Evolutionary conservation across 352 stramenopile genomes (phyloP), one percentile per base, ranked within the genome.

Genomic region (Pythium utonaiense): DNA sequence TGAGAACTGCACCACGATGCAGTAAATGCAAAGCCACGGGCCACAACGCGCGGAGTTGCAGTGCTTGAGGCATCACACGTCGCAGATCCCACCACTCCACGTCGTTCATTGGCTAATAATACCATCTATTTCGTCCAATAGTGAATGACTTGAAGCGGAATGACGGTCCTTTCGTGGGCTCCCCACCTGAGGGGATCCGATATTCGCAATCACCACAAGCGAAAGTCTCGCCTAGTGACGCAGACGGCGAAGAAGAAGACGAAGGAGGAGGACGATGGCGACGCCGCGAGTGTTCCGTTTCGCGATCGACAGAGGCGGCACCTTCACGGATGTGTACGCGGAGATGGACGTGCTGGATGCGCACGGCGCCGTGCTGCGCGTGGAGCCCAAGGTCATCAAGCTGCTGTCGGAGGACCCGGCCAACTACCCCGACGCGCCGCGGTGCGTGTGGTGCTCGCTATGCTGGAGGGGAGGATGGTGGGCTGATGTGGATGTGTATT

Each of bases 301-400:
- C 68, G 84, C 91, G 48, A 99, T 99, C 66, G 97, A 99, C 74
- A 93, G 96, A 59, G 93, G 97, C 58, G 90, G 95, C 27, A 99
- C 97, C 33, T 99, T 99, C 77, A 99, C 96, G 21, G 97, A 99
- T 70, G 83, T 99, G n/a, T 97, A 98, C 63, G 96, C 92, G 27
- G 89, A 94, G 73, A 90, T 98, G 61, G 88, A 96, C 58, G 82
- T 91, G 25, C 51, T 86, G 21, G 78, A 96, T 67, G 68, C 65
- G 10, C 33, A 69, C 25, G 75, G 79, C 19, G 19, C 57, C 33
- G 70, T 89, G 33, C 65, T 75, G 42, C 66, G 78, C 38, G 75
- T 91, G 53, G 63, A 69, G 10, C 71, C 81, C 22, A 86, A 83
- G 33, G 95, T 99, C 19, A 95, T 97, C 57, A 99, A 99, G 77